Evolutionary conservation across 139 green algal species (phyloP).

Genomic region (Edaphochlamys debaryana): DNA sequence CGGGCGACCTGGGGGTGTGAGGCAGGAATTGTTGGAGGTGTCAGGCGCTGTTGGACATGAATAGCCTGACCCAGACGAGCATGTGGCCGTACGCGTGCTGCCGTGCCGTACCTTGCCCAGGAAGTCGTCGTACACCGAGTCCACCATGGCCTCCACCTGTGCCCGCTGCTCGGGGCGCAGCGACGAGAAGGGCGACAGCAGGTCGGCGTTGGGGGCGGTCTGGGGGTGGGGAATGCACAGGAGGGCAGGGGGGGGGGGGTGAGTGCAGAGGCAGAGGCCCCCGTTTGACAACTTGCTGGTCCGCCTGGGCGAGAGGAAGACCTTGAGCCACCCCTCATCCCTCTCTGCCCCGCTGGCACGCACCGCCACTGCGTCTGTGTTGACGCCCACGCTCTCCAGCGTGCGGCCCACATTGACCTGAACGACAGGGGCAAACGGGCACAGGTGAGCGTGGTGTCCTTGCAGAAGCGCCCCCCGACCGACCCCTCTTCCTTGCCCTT

Average conservation of each 20-base stretch:
- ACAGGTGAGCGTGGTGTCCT: too few relatives aligned
- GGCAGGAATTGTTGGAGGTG: background rate
- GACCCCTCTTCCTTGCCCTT: too few relatives aligned
- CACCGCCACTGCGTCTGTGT: slow-evolving; percentile 44
- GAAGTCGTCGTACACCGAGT: slow-evolving; percentile 86
- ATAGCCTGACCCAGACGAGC: too few relatives aligned
- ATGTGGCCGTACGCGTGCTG: too few relatives aligned
- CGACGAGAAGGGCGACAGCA: slow-evolving; percentile 43
- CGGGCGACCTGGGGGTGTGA: slow-evolving; percentile 51
- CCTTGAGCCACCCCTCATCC: too few relatives aligned
- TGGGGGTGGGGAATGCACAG: background rate
- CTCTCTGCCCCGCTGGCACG: too few relatives aligned
- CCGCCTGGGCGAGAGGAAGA: too few relatives aligned
- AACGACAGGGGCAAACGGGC: too few relatives aligned
- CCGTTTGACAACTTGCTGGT: too few relatives aligned
- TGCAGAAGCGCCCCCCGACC: too few relatives aligned
- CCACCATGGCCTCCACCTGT: slow-evolving; percentile 43
- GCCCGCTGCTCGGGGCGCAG: slow-evolving; percentile 39
- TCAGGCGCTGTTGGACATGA: too few relatives aligned
- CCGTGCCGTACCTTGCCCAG: slow-evolving; percentile 58
- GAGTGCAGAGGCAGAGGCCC: too few relatives aligned
- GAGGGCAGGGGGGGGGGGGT: background rate
- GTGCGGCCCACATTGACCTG: slow-evolving; percentile 11
- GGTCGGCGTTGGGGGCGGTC: slow-evolving; percentile 57
- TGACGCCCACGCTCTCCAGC: slow-evolving; percentile 44